Evolutionary conservation across 2,329 filamentous ascomycete genomes (phyloP).

Genomic region (Phaeophleospora eucalypticola): DNA sequence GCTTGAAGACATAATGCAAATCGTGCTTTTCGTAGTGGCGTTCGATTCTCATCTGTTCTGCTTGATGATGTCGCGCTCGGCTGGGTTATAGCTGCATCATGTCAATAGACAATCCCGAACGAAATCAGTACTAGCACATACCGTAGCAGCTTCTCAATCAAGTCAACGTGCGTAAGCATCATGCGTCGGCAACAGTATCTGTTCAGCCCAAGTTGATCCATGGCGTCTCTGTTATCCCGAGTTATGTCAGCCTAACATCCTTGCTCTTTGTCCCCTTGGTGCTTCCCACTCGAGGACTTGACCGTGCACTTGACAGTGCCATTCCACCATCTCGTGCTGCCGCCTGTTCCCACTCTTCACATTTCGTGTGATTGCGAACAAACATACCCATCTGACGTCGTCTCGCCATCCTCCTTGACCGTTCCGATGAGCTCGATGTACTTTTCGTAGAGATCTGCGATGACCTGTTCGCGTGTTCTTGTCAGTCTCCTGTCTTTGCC

Average conservation of each 20-base stretch:
- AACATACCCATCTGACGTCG: conserved; percentile 34
- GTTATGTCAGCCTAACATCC: too few relatives aligned
- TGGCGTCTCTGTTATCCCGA: conserved; percentile 67
- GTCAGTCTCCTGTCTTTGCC: conserved; percentile 4
- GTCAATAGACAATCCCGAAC: not conserved
- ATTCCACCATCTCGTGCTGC: not conserved
- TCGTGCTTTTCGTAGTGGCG: not conserved
- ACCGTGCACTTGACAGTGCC: too few relatives aligned
- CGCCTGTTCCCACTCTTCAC: not conserved
- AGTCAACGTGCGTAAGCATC: conserved; percentile 98
- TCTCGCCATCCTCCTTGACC: conserved; percentile 69
- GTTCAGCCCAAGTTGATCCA: conserved; percentile 90
- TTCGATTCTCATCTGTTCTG: conserved; percentile 11
- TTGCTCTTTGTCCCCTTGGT: not conserved
- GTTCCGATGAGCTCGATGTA: conserved; percentile 87
- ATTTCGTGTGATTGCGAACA: too few relatives aligned
- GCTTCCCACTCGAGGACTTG: too few relatives aligned
- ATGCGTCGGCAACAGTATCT: conserved; percentile 98
- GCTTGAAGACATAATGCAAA: not conserved
- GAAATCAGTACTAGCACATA: conserved; percentile 43
- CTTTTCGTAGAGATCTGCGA: conserved; percentile 94
- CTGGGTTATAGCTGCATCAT: conserved; percentile 33
- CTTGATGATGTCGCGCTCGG: conserved; percentile 37
- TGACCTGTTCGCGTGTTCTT: conserved; percentile 59
- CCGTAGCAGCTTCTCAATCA: conserved; percentile 97